Percentiles rank a stretch among this genome's conserved stretches.
These are phyloP conservation scores for Dioscorea alata DNA, from an alignment of 106 monocot genomes.

Conservation along the genomic window DNA sequence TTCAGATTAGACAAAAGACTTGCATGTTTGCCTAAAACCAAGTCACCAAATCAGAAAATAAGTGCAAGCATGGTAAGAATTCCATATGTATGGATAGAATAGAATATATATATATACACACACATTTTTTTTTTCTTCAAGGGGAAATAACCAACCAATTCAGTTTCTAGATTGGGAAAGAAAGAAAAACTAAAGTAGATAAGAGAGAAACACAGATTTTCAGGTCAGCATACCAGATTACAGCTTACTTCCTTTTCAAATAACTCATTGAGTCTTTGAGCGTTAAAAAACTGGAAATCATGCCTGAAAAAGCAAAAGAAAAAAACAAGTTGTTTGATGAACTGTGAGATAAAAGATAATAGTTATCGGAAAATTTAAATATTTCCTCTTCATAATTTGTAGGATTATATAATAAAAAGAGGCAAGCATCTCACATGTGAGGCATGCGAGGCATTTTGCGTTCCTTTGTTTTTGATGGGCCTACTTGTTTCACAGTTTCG, in stretches of 20 bases:
- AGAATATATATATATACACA: too few species aligned
- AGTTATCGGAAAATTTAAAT: too few species aligned
- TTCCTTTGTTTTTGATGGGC: conserved; percentile 77
- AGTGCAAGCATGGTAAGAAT: too few species aligned
- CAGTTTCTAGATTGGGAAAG: not conserved
- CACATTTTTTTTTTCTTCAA: too few species aligned
- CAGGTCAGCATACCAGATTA: conserved; percentile 57
- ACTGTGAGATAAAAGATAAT: too few species aligned
- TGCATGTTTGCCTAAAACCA: too few species aligned
- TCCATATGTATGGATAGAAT: too few species aligned
- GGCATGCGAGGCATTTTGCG: conserved; percentile 97
- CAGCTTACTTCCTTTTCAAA: conserved; percentile 99
- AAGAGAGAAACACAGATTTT: not conserved
- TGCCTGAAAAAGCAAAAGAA: conserved; percentile 47
- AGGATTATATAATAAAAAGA: not conserved
- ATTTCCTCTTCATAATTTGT: too few species aligned
- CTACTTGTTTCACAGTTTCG: conserved; percentile 88
- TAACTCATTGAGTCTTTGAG: conserved; percentile 77
- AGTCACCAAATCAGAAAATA: too few species aligned
- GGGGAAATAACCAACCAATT: not conserved
- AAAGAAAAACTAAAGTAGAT: not conserved
- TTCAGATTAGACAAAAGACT: too few species aligned
- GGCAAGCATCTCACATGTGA: conserved; percentile 64
- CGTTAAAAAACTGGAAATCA: conserved; percentile 99
- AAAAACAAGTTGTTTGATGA: not conserved